Percentiles rank a stretch among this genome's conserved stretches.
Conservation (phyloP, 2,329 filamentous ascomycete genomes). For the Penicillium aurantiogriseum region DNA sequence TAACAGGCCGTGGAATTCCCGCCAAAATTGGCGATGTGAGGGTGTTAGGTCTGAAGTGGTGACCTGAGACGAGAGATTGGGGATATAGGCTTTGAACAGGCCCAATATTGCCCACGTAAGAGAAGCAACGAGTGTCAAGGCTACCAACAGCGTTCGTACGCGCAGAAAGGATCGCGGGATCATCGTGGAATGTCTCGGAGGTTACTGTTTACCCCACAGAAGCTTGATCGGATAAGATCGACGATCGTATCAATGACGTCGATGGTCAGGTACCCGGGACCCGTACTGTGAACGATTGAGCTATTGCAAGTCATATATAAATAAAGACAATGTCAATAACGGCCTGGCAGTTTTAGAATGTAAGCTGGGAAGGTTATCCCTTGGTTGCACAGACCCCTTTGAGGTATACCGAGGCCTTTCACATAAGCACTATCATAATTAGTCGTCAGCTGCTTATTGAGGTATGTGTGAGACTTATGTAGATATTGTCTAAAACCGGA, state of each 20-base stretch:
- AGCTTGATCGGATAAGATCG: background rate
- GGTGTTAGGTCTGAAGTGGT: slow-evolving; percentile 7
- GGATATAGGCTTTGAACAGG: background rate
- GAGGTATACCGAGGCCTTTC: background rate
- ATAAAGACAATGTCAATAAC: background rate
- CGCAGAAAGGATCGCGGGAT: slow-evolving; percentile 13
- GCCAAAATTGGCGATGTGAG: slow-evolving; percentile 32
- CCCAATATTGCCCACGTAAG: slow-evolving; percentile 9
- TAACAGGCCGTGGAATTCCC: slow-evolving; percentile 33
- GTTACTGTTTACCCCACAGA: background rate
- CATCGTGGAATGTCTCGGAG: background rate
- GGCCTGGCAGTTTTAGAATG: background rate
- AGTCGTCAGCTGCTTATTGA: too few relatives aligned
- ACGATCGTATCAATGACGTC: background rate
- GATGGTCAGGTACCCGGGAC: background rate
- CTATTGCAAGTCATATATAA: background rate
- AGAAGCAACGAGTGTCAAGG: slow-evolving; percentile 1
- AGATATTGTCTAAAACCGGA: too few relatives aligned
- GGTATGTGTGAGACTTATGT: too few relatives aligned
- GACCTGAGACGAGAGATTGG: background rate
- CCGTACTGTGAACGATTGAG: background rate
- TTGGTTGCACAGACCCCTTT: background rate
- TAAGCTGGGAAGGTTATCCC: background rate
- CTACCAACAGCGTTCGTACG: slow-evolving; percentile 12
- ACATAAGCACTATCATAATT: background rate